Evolutionary conservation across 1,139 yeast genomes (phyloP).

Genomic region (Pichia terricola): DNA sequence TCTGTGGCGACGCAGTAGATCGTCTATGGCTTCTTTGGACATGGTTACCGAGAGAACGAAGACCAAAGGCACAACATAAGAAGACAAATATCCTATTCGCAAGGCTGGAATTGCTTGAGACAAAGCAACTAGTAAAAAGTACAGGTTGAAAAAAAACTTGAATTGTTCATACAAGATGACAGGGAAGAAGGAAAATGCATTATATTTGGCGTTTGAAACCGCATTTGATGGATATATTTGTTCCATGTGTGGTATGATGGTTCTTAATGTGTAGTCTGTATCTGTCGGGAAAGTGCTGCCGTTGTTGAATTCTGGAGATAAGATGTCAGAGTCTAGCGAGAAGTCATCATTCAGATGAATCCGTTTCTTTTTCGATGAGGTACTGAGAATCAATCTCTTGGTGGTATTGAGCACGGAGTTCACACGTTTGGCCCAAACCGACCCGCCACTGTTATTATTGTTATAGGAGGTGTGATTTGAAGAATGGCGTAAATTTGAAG

Average conservation of each 20-base stretch:
- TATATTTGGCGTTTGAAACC: constrained; percentile 89
- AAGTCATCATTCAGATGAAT: constrained; percentile 14
- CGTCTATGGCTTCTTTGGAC: constrained; percentile 94
- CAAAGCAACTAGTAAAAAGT: constrained; percentile 84
- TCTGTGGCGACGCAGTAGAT: constrained; percentile 78
- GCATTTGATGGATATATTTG: constrained; percentile 60
- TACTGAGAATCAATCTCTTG: constrained; percentile 18
- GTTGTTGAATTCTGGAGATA: neutral
- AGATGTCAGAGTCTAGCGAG: neutral
- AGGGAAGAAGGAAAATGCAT: constrained; percentile 81
- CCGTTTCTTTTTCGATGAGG: constrained; percentile 10
- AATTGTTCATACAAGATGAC: constrained; percentile 88
- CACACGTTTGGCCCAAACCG: constrained; percentile 24
- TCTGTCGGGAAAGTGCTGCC: neutral
- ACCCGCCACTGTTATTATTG: constrained; percentile 3
- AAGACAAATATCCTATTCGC: constrained; percentile 85
- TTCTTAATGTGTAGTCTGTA: constrained; percentile 8
- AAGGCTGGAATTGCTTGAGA: constrained; percentile 90
- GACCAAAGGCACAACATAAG: constrained; percentile 88
- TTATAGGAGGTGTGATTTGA: neutral
- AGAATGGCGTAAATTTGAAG: constrained; percentile 4
- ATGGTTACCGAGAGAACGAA: constrained; percentile 89
- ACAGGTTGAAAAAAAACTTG: constrained; percentile 90
- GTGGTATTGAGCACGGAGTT: constrained; percentile 19
- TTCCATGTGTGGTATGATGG: constrained; percentile 29